Evolutionary conservation across 2,329 filamentous ascomycete genomes (phyloP), one percentile per base, ranked within the genome.

Genomic region (Grosmannia huntii): DNA sequence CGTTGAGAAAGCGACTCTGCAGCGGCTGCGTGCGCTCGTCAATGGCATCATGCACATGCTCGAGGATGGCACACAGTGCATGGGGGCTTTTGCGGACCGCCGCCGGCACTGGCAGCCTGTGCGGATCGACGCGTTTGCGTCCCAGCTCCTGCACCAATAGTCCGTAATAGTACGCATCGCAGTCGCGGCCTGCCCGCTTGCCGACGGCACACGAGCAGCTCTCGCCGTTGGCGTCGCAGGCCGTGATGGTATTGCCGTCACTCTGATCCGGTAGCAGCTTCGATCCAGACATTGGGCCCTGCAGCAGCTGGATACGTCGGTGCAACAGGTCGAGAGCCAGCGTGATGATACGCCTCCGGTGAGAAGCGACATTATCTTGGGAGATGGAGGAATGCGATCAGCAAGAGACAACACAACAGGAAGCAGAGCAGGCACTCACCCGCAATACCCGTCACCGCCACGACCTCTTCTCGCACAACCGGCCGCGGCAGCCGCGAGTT

Each of bases 81-180:
- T 48, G 44, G 16, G 56, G 55, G 27, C 55, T 60, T 56, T 60
- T 60, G 14, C 19, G 11, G 33, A 57, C 53, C 4, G 31, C n/a
- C 48, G 33, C 27, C 4, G 59, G 11, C 9, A 27, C 5, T 11
- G 59, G 59, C 31, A 60, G 56, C 19, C 3, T 11, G 56, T 60
- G 36, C n/a, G 56, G 28, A 28, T 57, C 38, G 4, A 60, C 52
- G 3, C 46, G 36, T 12, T 25, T 19, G 12, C 48, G 46, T 3
- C 48, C n/a, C 5, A 60, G 48, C 52, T 60, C 59, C 53, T 60
- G 59, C 27, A 60, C 52, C 6, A 60, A 31, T 21, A 60, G 52
- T 2, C 59, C 59, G 46, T 55, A 57, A 46, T 52, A 51, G 38
- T 46, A 53, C 11, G 55, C 59, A 49, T 60, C 59, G 48, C 59